Base-by-base conservation (phyloP, 2,329 filamentous ascomycete species). In the Claviceps sp. region DNA sequence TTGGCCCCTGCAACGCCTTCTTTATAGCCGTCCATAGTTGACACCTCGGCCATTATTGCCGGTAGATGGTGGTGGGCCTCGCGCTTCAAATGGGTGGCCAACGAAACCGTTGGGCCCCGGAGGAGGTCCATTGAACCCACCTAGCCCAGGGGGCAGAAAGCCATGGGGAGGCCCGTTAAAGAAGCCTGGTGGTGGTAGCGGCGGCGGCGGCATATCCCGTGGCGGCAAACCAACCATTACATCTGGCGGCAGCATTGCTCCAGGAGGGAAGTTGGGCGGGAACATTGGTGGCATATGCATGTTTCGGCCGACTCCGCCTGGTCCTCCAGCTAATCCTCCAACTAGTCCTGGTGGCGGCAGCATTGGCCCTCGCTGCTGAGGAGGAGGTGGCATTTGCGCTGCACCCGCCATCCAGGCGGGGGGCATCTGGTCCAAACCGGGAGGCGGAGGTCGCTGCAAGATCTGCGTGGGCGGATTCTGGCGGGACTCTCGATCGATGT, bases 391-490 rank as follows among this genome's bases (percentile, higher is more conserved):
- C 55, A 73, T 63, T 54, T 74, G 71, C 22, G 67, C 71, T 49
- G 63, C 65, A 48, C 63, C 67, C 42, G 69, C 71, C 68, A 79
- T 72, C 70, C 76, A 80, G 53, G 67, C 73, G 18, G 73, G 77
- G 18, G 75, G 76, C 67, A 83, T 76, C 59, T 78, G 76, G 46
- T 82, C 79, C 42, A 84, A 66, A 7, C 81, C 80, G 2, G 78
- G 78, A 18, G 75, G 76, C 5, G 75, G 78, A n/a, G 78, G 79
- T 5, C 80, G 77, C 64, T 84, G 80, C 22, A 84, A 65, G 50
- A 84, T 84, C 61, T 84, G 80, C 4, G 79, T 82, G 4, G 78
- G 79, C 57, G 79, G 77, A 53, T 72, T 73, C 26, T 69, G 70
- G 40, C 71, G 70, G 53, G 63, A 58, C 43, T 79, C 76, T 24